Evolutionary conservation across 2,329 filamentous ascomycete species (phyloP), one percentile per base, ranked within the genome.

Genomic region (Xylariaceae sp.): DNA sequence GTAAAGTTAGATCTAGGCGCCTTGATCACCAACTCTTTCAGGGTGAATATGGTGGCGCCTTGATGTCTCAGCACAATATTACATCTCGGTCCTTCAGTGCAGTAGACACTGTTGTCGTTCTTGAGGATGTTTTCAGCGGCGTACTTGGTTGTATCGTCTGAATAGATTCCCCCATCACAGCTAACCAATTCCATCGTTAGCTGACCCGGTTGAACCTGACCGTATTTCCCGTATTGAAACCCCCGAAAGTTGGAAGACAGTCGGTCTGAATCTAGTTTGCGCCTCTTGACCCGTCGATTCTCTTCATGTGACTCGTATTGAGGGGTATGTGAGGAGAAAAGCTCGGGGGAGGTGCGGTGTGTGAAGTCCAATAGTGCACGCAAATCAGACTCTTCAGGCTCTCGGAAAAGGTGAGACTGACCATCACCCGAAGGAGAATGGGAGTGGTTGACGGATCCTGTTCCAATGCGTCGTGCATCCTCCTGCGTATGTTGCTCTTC

Each of bases 21-120:
- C 72, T 91, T 93, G 74, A 98, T 96, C 62, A 96, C 82, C 46
- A 98, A 77, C 75, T 94, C 94, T 65, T 92, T 89, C 53, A 98
- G 76, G 52, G 85, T 90, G 68, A 98, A 98, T 0, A 90, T 85
- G 2, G 89, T 89, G 33, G 87, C 87, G 40, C 90, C 92, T 63
- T 89, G 87, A 71, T 98, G 94, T 56, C 86, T 85, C 54, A 98
- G 75, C 11, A 98, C 81, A 65, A 98, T 86, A 69, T 96, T 96
- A 77, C 92, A 97, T 56, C 87, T 85, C 60, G 89, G 89, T n/a
- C 86, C 87, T 71, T 94, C 91, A 33, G 92, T 96, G 75, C 92
- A 96, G 71, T 97, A 98, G 2, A 96, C 91, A 9, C 89, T 90
- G 56, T 82, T 81, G 73, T 98, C 91, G 71, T 93, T 87, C 65